Evolutionary conservation across 768 basidiomycete genomes (phyloP), one percentile per base, ranked within the genome.

Genomic region (Suillus tomentosus): DNA sequence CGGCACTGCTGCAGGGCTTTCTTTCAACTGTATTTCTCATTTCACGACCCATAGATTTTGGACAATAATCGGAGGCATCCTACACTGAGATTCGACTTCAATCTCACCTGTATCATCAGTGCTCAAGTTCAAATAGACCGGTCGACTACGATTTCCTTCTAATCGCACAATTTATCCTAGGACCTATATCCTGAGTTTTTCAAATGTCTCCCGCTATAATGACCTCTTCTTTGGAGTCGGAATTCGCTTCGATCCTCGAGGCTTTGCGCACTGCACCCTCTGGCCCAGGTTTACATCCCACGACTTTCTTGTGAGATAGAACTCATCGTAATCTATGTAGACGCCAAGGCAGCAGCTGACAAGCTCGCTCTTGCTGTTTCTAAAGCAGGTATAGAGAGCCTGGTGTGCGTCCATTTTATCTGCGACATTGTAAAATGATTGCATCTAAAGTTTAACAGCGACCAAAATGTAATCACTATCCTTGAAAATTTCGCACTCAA

Each of bases 311-410:
- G 31, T 34, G 64, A 50, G 13, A 43, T 24, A 36, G 43, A 64
- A 27, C 39, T 40, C 6, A 63, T 57, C 59, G 58, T 61, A 65
- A 45, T 64, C 62, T 67, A 40, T 55, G n/a, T 70, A 90, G 92
- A 94, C 80, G 92, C 91, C 43, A 94, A 92, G 77, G 90, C 84
- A 59, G 92, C 92, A 24, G 90, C 90, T 47, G 92, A 94, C 78
- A 86, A 84, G 69, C 81, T 94, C 64, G 91, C 92, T 65, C 85
- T 89, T 43, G 86, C 90, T 71, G 80, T 94, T 47, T 77, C 80
- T 45, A 91, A 87, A 71, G 71, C 77, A 64, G 90, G 91, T 5
- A 79, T 87, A 58, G 83, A 86, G 70, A 81, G 83, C 47, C 78
- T 94, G 61, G 77, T 79, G 92, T 92, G 65, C 60, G 82, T 78